phyloP scores from a whole-genome alignment of 495 filamentous ascomycete genomes.

The Amorphotheca resinae region DNA sequence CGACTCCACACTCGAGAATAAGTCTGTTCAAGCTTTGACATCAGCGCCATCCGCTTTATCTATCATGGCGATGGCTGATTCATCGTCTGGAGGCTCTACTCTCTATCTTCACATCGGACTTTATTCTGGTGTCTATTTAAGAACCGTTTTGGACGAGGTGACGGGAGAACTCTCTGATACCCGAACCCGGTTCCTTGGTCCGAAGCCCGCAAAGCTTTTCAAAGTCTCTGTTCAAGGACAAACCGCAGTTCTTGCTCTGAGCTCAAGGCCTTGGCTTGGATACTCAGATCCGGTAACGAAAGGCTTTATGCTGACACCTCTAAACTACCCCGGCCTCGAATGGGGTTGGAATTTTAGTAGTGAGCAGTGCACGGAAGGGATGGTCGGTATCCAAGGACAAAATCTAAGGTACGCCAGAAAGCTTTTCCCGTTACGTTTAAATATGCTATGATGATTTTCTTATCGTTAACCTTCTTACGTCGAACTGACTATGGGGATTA shows the following conservation, averaged over 20 bases:
- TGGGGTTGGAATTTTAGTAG: conserved; percentile 95
- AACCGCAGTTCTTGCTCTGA: conserved; percentile 80
- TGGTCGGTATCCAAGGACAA: conserved; percentile 89
- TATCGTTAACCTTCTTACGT: conserved; percentile 29
- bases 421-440: conserved; percentile 18
- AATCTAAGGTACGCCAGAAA: conserved; percentile 65
- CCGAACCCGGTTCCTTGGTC: conserved; percentile 83
- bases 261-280: conserved; percentile 83
- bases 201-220: conserved; percentile 76
- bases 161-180: conserved; percentile 93
- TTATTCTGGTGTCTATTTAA: conserved; percentile 86
- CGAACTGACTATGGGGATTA: conserved; percentile 37
- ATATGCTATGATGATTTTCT: conserved; percentile 53
- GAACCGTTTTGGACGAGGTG: conserved; percentile 85
- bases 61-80: conserved; percentile 94
- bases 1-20: conserved; percentile 78
- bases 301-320: conserved; percentile 79
- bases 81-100: conserved; percentile 56
- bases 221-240: conserved; percentile 72
- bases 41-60: conserved; percentile 77
- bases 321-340: conserved; percentile 78
- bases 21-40: conserved; percentile 84
- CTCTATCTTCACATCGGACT: conserved; percentile 92
- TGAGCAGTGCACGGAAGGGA: conserved; percentile 82
- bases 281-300: conserved; percentile 77